phyloP scores from a whole-genome alignment of 164 flowering plant genomes.

The Vitis riparia region DNA sequence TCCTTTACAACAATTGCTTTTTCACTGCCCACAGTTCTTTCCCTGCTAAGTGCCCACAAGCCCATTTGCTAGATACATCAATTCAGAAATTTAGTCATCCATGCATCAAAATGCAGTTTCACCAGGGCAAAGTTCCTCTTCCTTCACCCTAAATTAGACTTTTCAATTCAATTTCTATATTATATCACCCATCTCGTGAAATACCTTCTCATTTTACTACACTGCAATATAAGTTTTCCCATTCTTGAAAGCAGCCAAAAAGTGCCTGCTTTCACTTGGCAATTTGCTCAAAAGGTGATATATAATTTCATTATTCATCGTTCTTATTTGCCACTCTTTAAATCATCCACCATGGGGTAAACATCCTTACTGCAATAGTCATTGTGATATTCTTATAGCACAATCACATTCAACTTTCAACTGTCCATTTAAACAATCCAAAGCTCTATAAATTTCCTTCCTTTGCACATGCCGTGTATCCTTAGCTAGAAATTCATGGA shows the following conservation, averaged over 20 bases:
- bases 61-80: too few species aligned
- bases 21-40: too few species aligned
- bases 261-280: background rate
- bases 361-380: background rate
- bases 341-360: background rate
- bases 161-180: too few species aligned
- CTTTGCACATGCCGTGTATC: constrained; percentile 40
- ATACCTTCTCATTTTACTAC: too few species aligned
- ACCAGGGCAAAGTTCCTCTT: background rate
- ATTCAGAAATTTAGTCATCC: too few species aligned
- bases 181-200: too few species aligned
- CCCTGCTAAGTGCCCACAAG: too few species aligned
- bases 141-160: background rate
- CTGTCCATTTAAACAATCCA: constrained; percentile 33
- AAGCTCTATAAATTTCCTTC: constrained; percentile 32
- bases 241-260: too few species aligned
- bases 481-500: constrained; percentile 49
- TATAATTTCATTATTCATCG: too few species aligned
- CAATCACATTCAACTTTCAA: constrained; percentile 22
- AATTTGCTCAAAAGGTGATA: too few species aligned
- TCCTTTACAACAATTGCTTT: background rate
- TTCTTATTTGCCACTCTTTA: background rate
- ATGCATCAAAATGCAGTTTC: too few species aligned
- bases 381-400: background rate
- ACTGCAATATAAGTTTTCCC: too few species aligned